Evolutionary conservation across 352 stramenopile species (phyloP).

Genomic region (Pythium utonaiense): DNA sequence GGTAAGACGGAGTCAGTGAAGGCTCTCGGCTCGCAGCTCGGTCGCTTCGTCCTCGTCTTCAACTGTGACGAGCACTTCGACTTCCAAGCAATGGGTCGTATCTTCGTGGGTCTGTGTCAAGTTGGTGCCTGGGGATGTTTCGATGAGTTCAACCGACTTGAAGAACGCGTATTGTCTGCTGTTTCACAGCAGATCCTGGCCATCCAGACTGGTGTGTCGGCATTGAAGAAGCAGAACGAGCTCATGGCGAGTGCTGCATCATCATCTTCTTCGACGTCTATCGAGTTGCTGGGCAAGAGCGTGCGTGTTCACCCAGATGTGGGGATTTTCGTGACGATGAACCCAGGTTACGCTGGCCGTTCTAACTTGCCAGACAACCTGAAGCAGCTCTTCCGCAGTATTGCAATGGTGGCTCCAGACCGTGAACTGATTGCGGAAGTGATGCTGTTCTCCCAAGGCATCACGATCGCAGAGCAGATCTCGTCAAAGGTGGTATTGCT

Average conservation of each 20-base stretch:
- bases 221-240: conserved; percentile 68
- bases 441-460: conserved; percentile 99
- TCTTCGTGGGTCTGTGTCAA: conserved; percentile 99
- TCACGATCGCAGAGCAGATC: conserved; percentile 97
- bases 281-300: conserved; percentile 95
- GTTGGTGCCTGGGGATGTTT: conserved; percentile 99
- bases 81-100: conserved; percentile 99
- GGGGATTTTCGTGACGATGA: conserved; percentile 99
- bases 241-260: conserved; percentile 22
- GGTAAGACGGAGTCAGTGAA: conserved; percentile 99
- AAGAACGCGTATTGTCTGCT: conserved; percentile 98
- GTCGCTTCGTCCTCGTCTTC: conserved; percentile 99
- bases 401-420: conserved; percentile 99
- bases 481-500: conserved; percentile 97
- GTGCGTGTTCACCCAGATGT: conserved; percentile 97
- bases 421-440: conserved; percentile 99
- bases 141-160: conserved; percentile 99
- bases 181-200: conserved; percentile 99
- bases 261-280: conserved; percentile 39
- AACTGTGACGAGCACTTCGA: conserved; percentile 99
- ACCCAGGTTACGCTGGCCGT: conserved; percentile 98
- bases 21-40: conserved; percentile 97
- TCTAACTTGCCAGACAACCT: conserved; percentile 98
- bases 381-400: conserved; percentile 99
- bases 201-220: conserved; percentile 97